Conservation (phyloP, 495 filamentous ascomycete genomes). For the Trichoderma parareesei region DNA sequence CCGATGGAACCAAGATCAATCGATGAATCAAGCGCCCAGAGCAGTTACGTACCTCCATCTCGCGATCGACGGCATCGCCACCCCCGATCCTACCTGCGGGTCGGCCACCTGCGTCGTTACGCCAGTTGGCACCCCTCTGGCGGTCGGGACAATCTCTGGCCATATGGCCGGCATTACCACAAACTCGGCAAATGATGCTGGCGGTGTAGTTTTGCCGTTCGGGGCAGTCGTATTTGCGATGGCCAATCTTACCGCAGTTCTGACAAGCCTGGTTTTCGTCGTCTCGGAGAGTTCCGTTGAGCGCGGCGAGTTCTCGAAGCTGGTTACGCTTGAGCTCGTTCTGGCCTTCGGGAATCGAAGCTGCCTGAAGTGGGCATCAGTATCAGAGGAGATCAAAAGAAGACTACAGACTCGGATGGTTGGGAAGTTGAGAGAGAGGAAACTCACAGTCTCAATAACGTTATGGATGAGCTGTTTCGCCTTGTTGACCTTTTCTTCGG, state of each 20-base stretch:
- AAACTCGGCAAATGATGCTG: constrained; percentile 98
- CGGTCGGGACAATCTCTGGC: constrained; percentile 70
- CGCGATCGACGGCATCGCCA: constrained; percentile 84
- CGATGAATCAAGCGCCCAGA: neutral
- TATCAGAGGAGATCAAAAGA: constrained; percentile 19
- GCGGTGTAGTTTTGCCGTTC: constrained; percentile 97
- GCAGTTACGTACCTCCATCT: constrained; percentile 69
- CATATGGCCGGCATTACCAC: constrained; percentile 52
- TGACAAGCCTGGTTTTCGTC: constrained; percentile 99
- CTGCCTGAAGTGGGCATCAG: constrained; percentile 52
- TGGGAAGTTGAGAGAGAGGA: neutral
- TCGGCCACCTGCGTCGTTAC: constrained; percentile 56
- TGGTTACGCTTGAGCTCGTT: constrained; percentile 98
- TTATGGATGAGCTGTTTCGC: constrained; percentile 96
- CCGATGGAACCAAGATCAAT: neutral
- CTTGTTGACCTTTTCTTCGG: constrained; percentile 96
- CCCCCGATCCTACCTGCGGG: constrained; percentile 56
- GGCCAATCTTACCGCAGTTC: constrained; percentile 98
- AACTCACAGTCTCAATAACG: constrained; percentile 89
- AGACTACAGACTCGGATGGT: neutral
- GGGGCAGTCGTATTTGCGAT: constrained; percentile 97
- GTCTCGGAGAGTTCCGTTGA: constrained; percentile 96
- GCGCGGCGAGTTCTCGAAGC: constrained; percentile 88
- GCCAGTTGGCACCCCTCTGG: constrained; percentile 84
- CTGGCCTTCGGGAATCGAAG: constrained; percentile 95